A percentile compares a stretch with the other conserved stretches of the same genome.
Conservation (phyloP, 2,329 filamentous ascomycete species). For the Pseudogymnoascus sp. region DNA sequence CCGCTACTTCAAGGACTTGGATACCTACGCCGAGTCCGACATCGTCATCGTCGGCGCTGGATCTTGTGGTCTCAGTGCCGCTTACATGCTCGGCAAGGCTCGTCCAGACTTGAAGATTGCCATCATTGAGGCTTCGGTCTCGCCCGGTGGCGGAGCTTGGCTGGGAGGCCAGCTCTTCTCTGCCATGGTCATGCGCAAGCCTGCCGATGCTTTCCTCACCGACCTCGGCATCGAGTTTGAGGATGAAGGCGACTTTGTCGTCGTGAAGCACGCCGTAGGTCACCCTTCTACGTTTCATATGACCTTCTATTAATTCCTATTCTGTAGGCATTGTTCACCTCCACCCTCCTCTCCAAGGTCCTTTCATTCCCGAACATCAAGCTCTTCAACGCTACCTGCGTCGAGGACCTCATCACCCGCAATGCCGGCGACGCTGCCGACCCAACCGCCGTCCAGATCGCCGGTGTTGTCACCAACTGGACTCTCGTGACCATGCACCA, state of each 20-base stretch:
- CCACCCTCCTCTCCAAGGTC: constrained; percentile 75
- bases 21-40: constrained; percentile 84
- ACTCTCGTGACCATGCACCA: constrained; percentile 82
- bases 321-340: constrained; percentile 66
- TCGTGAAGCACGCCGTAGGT: constrained; percentile 75
- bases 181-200: constrained; percentile 92
- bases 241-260: constrained; percentile 79
- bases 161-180: constrained; percentile 90
- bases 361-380: constrained; percentile 83
- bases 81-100: constrained; percentile 73
- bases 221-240: constrained; percentile 80
- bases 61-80: constrained; percentile 75
- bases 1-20: constrained; percentile 85
- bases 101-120: constrained; percentile 87
- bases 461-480: constrained; percentile 93
- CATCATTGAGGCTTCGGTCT: constrained; percentile 79
- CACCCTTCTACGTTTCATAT: background rate
- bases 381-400: constrained; percentile 88
- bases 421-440: constrained; percentile 34
- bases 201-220: constrained; percentile 72
- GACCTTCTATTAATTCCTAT: background rate
- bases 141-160: constrained; percentile 84
- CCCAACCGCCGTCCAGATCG: constrained; percentile 55
- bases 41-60: constrained; percentile 89
- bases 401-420: constrained; percentile 88